Base-by-base conservation (phyloP, 306 rosid genomes). In the Fragaria nilgerrensis region DNA sequence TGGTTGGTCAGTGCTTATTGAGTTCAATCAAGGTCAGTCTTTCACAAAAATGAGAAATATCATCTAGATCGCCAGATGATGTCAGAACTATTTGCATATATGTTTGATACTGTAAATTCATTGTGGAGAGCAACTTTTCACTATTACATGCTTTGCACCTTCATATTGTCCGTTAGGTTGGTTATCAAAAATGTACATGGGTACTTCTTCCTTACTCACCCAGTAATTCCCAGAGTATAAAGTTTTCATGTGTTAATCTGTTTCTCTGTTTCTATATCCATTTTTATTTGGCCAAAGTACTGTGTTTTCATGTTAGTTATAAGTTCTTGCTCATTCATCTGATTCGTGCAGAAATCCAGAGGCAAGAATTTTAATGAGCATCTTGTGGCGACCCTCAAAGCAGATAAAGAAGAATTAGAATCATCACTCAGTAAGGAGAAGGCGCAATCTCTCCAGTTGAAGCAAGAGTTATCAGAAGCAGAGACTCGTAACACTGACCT, bases 361-460 rank as follows among this genome's bases (percentile, higher is more conserved):
- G 89, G 89, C 62, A 90, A 83, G 79, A 82, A 25, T 66, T 75
- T 82, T 50, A 80, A 68, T 55, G 80, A 82, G 63, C 83, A 85
- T 80, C 80, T 87, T 77, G 12, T 85, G 56, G 84, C 85, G 56
- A 80, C 86, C 74, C 80, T 92, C 84, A 92, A 84, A 87, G 86
- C 89, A 20, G 93, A 91, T 81, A 94, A 83, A 85, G 93, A 90
- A 81, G 97, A 90, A 82, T 64, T 92, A 77, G 96, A 90, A 79
- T 91, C 90, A 73, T 86, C 86, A 47, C 90, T 94, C 66, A 71
- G 80, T 78, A 89, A 87, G 81, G 98, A 92, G 85, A 92, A 79
- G 83, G 72, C 80, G 70, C 90, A 82, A 56, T 68, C 88, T 83
- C 82, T 90, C 73, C 93, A 92, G 79, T 84, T 94, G 68, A 94